Evolutionary conservation across 1,284 basidiomycete genomes (phyloP).

Genomic region (Paramarasmius palmivorus): DNA sequence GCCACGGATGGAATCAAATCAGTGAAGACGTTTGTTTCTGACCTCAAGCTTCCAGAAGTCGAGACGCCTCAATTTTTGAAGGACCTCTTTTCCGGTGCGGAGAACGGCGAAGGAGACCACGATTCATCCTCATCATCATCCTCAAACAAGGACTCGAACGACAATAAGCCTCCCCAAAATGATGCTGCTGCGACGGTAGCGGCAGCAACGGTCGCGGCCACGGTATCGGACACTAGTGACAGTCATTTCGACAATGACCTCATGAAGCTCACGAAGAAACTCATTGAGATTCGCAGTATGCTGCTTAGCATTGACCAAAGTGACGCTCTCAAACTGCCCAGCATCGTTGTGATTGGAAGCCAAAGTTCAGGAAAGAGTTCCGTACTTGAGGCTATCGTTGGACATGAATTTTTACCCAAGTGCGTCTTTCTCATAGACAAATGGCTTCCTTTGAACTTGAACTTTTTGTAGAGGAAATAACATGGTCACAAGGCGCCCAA

Average conservation of each 20-base stretch:
- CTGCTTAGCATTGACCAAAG: constrained; percentile 94
- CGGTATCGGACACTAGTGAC: constrained; percentile 56
- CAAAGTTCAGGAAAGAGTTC: constrained; percentile 98
- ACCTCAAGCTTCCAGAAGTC: constrained; percentile 65
- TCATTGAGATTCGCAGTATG: constrained; percentile 96
- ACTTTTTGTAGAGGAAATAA: constrained; percentile 80
- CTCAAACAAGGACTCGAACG: constrained; percentile 23
- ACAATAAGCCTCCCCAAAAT: constrained; percentile 51
- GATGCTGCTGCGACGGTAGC: constrained; percentile 73
- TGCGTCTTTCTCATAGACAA: constrained; percentile 34
- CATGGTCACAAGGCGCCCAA: constrained; percentile 98
- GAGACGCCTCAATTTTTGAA: constrained; percentile 75
- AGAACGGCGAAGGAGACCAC: constrained; percentile 26
- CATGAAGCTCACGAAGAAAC: constrained; percentile 91
- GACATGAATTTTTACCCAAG: constrained; percentile 98
- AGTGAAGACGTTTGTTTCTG: constrained; percentile 56
- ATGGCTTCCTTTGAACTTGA: constrained; percentile 1
- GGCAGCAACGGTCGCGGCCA: constrained; percentile 71
- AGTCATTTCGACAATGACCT: constrained; percentile 64
- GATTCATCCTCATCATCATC: constrained; percentile 12
- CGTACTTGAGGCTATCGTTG: constrained; percentile 96
- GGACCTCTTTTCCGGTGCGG: constrained; percentile 53
- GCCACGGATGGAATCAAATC: constrained; percentile 67
- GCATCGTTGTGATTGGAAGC: constrained; percentile 97
- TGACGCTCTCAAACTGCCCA: constrained; percentile 90